Evolutionary conservation across 768 basidiomycete genomes (phyloP).

Genomic region (Calocera viscosa): DNA sequence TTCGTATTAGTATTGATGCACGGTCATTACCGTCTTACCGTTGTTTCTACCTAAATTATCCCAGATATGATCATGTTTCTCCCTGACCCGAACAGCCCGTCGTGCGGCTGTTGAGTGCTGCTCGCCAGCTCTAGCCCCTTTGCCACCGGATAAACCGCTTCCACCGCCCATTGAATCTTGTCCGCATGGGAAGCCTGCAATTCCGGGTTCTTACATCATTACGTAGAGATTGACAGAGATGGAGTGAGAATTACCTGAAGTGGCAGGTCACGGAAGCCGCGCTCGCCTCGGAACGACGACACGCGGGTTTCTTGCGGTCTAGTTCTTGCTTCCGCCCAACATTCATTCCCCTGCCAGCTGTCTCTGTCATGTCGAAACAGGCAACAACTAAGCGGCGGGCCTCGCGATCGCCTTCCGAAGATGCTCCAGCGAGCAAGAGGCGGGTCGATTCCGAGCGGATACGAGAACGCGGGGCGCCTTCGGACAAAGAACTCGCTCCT

Average conservation of each 20-base stretch:
- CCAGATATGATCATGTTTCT: too few relatives aligned
- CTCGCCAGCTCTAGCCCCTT: too few relatives aligned
- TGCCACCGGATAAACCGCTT: neutral
- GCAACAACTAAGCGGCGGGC: neutral
- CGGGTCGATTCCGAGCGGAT: neutral
- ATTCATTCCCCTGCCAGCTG: neutral
- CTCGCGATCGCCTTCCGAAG: neutral
- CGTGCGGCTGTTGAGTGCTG: too few relatives aligned
- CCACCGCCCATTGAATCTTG: neutral
- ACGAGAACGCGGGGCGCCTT: neutral
- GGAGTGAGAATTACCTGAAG: neutral
- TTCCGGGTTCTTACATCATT: neutral
- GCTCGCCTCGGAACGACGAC: neutral
- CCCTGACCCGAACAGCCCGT: too few relatives aligned
- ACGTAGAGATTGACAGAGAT: neutral
- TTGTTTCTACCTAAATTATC: too few relatives aligned
- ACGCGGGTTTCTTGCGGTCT: neutral
- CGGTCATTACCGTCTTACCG: too few relatives aligned
- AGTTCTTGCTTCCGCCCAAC: neutral
- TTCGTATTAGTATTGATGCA: neutral
- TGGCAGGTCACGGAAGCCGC: neutral
- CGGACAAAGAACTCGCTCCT: slow-evolving; percentile 5
- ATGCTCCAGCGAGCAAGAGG: neutral
- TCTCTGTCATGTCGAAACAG: neutral
- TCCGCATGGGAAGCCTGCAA: neutral